These are phyloP conservation scores for Eragrostis tef DNA, from an alignment of 202 grass and related monocot genomes.

Conservation along the genomic window DNA sequence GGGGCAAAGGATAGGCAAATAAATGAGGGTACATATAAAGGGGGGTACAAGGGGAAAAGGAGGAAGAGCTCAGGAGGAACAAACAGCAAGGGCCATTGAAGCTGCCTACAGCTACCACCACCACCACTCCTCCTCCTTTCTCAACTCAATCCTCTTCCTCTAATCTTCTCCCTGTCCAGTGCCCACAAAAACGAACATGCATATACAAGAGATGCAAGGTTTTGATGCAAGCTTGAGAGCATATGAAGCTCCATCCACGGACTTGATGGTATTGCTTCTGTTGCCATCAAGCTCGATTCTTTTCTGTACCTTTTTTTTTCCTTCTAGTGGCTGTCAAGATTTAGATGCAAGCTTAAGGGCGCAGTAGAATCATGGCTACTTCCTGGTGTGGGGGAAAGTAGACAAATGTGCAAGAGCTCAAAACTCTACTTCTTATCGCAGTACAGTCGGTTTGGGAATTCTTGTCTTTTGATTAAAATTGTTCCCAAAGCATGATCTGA, in stretches of 20 bases:
- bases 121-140: slow-evolving; percentile 10
- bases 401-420: not conserved
- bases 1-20: not conserved
- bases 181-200: slow-evolving; percentile 36
- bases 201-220: slow-evolving; percentile 43
- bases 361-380: not conserved
- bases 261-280: slow-evolving; percentile 56
- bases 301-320: not conserved
- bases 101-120: slow-evolving; percentile 20
- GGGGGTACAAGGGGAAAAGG: not conserved
- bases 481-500: not conserved
- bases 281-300: slow-evolving; percentile 18
- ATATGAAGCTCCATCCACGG: slow-evolving; percentile 37
- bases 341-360: not conserved
- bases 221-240: too few species aligned
- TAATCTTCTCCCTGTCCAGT: slow-evolving; percentile 35
- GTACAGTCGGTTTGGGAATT: not conserved
- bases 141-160: not conserved
- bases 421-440: not conserved
- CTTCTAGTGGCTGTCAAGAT: not conserved
- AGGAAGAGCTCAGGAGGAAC: slow-evolving; percentile 13
- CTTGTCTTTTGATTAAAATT: not conserved
- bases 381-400: not conserved
- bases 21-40: slow-evolving; percentile 8
- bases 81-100: not conserved